A percentile compares a stretch with the other conserved stretches of the same genome.
Evolutionary conservation across 306 rosid species (phyloP).

Genomic region (Dalbergia oliveri): DNA sequence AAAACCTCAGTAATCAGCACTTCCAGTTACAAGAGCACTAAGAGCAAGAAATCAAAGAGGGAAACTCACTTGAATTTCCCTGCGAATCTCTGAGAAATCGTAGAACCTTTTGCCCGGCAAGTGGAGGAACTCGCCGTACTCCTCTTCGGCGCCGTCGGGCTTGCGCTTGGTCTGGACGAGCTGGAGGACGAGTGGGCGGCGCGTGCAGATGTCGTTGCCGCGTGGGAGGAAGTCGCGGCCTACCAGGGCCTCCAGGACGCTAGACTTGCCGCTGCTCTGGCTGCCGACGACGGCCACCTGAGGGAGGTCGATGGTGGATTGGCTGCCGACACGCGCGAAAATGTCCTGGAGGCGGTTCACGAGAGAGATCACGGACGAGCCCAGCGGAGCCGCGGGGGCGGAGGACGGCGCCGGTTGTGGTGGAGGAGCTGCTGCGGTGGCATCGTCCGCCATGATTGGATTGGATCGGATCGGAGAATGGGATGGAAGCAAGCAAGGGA

Average conservation of each 20-base stretch:
- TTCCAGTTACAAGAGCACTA: not conserved
- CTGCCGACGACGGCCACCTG: conserved; percentile 99
- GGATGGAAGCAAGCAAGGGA: not conserved
- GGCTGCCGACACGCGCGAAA: conserved; percentile 90
- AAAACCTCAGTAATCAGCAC: too few species aligned
- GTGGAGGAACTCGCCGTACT: conserved; percentile 98
- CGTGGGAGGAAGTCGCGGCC: conserved; percentile 98
- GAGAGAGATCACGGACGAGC: conserved; percentile 85
- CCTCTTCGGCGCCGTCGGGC: conserved; percentile 72
- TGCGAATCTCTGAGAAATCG: conserved; percentile 87
- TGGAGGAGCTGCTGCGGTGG: conserved; percentile 45
- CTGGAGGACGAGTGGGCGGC: conserved; percentile 95
- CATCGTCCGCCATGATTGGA: conserved; percentile 84
- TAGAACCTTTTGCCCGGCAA: conserved; percentile 73
- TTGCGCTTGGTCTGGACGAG: conserved; percentile 79
- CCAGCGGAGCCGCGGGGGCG: conserved; percentile 67
- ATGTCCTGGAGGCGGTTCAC: conserved; percentile 97
- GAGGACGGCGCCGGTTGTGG: conserved; percentile 36
- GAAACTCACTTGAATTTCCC: conserved; percentile 85
- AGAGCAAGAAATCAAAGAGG: not conserved
- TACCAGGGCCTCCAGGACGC: conserved; percentile 94
- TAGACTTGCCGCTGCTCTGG: conserved; percentile 99
- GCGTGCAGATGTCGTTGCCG: conserved; percentile 92
- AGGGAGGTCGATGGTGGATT: conserved; percentile 92
- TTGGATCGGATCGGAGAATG: conserved; percentile 47